Percentiles rank a stretch among this genome's conserved stretches.
Conservation (phyloP, 169 alveolate species). For the Cryptosporidium bovis region DNA sequence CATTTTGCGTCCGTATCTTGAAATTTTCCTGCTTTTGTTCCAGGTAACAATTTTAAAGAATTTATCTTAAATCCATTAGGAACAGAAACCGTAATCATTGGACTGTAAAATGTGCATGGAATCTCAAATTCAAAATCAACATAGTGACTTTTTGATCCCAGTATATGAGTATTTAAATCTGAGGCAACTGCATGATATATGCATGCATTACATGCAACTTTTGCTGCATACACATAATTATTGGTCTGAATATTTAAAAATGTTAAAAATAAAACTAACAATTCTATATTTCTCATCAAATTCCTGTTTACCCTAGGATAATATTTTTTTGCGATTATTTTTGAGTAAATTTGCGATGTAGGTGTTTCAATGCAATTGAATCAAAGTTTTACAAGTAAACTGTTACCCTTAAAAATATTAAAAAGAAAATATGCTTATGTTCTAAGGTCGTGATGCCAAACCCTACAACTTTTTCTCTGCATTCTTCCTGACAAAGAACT, state of each 20-base stretch:
- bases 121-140: conserved; percentile 65
- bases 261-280: not conserved
- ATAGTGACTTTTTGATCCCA: conserved; percentile 28
- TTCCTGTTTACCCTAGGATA: too few species aligned
- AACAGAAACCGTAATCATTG: conserved; percentile 52
- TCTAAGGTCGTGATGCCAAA: too few species aligned
- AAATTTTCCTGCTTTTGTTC: conserved; percentile 23
- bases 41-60: conserved; percentile 30
- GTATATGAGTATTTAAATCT: conserved; percentile 45
- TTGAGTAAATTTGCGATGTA: too few species aligned
- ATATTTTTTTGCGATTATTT: too few species aligned
- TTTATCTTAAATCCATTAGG: conserved; percentile 49
- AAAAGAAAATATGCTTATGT: too few species aligned
- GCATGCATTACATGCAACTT: conserved; percentile 68
- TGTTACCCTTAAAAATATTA: too few species aligned
- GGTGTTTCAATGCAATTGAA: too few species aligned
- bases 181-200: conserved; percentile 58
- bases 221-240: conserved; percentile 7
- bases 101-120: conserved; percentile 62
- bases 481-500: too few species aligned
- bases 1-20: conserved; percentile 29
- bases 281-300: not conserved
- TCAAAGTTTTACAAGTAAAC: too few species aligned
- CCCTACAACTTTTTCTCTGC: too few species aligned
- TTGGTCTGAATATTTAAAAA: not conserved